Conservation (phyloP, 768 basidiomycete species). For the Rhizopogon rudus region DNA sequence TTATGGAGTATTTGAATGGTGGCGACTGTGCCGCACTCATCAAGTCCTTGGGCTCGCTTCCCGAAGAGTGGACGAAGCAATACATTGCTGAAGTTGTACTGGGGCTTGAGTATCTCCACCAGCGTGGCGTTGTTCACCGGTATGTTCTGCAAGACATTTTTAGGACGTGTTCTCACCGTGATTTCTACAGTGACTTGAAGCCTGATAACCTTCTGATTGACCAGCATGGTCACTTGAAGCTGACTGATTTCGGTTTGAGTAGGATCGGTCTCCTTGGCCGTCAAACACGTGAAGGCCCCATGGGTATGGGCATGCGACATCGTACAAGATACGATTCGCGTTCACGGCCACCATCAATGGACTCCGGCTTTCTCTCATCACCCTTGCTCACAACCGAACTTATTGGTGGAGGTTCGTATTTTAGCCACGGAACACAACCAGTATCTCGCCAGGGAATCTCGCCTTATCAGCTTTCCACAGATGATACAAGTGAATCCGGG, state of each 20-base stretch:
- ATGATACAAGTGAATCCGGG: constrained; percentile 85
- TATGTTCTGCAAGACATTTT: constrained; percentile 30
- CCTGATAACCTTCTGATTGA: constrained; percentile 98
- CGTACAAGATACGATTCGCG: constrained; percentile 60
- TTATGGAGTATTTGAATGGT: constrained; percentile 99
- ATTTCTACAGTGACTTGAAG: constrained; percentile 74
- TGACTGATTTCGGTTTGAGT: constrained; percentile 97
- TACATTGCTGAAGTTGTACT: constrained; percentile 96
- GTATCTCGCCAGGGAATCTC: constrained; percentile 57
- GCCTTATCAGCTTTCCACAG: constrained; percentile 65
- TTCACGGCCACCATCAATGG: constrained; percentile 79
- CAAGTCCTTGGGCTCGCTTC: constrained; percentile 88
- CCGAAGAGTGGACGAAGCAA: constrained; percentile 95
- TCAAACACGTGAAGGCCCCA: constrained; percentile 71
- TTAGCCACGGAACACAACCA: constrained; percentile 60
- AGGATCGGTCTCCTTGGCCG: constrained; percentile 97
- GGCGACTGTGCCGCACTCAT: constrained; percentile 97
- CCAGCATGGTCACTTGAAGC: constrained; percentile 91
- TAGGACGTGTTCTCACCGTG: not conserved
- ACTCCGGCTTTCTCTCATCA: constrained; percentile 75
- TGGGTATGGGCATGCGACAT: constrained; percentile 40
- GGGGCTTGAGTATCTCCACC: constrained; percentile 95
- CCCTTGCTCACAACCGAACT: constrained; percentile 61
- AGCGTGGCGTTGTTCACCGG: constrained; percentile 95
- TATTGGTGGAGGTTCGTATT: constrained; percentile 69